Percentiles rank a stretch among this genome's conserved stretches.
Evolutionary conservation across 1,284 basidiomycete genomes (phyloP).

Genomic region (Puccinia hordei): DNA sequence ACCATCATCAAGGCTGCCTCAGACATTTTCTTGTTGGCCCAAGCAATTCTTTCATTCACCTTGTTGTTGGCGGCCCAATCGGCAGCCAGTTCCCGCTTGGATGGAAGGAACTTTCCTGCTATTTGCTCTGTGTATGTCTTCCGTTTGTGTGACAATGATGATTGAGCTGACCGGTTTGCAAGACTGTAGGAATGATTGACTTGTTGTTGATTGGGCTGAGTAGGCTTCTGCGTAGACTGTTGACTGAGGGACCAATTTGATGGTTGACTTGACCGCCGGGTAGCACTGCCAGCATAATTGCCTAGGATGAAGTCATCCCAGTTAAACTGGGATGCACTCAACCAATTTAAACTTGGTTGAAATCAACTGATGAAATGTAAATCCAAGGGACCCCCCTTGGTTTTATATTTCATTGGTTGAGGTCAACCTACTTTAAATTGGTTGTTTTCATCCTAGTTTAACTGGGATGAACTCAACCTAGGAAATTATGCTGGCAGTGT

Average conservation of each 20-base stretch:
- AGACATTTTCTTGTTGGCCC: background rate
- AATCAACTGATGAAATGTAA: too few relatives aligned
- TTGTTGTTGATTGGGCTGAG: background rate
- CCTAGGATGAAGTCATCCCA: too few relatives aligned
- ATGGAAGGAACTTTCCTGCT: background rate
- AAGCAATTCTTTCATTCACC: background rate
- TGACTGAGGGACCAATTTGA: background rate
- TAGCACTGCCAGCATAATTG: too few relatives aligned
- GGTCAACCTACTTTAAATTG: too few relatives aligned
- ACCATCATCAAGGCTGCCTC: background rate
- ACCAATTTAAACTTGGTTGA: too few relatives aligned
- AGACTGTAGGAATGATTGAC: background rate
- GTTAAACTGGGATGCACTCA: too few relatives aligned
- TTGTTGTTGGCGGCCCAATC: background rate
- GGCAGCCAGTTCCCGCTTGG: background rate
- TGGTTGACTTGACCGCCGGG: background rate
- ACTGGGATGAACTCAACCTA: too few relatives aligned
- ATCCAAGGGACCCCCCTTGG: too few relatives aligned
- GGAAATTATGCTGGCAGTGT: too few relatives aligned
- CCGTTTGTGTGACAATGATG: background rate
- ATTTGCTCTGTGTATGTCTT: background rate
- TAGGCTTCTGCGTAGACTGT: too few relatives aligned
- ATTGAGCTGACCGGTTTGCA: background rate
- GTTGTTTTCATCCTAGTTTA: too few relatives aligned
- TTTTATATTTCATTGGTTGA: too few relatives aligned